Evolutionary conservation across 1,284 basidiomycete species (phyloP).

Genomic region (Sutorius eximius): DNA sequence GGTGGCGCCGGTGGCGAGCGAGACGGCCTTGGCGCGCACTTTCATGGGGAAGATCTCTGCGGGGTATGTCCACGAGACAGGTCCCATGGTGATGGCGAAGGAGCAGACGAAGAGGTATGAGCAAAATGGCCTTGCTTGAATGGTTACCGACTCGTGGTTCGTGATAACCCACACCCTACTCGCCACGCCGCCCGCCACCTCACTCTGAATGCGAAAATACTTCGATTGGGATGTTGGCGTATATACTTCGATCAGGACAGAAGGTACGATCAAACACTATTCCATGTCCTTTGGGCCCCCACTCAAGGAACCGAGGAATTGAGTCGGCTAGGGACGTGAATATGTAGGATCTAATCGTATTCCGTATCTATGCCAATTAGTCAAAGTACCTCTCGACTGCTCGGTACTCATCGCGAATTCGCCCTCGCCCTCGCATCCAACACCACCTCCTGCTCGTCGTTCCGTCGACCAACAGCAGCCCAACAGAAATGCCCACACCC

Average conservation of each 20-base stretch:
- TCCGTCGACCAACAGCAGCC: conserved; percentile 35
- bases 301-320: conserved; percentile 66
- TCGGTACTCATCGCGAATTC: not conserved
- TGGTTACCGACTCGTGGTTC: conserved; percentile 55
- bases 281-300: too few relatives aligned
- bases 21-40: conserved; percentile 72
- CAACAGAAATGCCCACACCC: conserved; percentile 69
- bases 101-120: conserved; percentile 75
- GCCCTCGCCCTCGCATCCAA: not conserved
- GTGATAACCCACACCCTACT: conserved; percentile 64
- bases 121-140: conserved; percentile 69
- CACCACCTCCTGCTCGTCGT: not conserved
- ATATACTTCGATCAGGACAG: too few relatives aligned
- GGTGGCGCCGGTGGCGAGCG: conserved; percentile 58
- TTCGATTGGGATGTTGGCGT: too few relatives aligned
- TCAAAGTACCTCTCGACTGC: not conserved
- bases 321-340: conserved; percentile 44
- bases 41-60: conserved; percentile 70
- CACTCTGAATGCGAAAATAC: too few relatives aligned
- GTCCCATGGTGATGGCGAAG: conserved; percentile 77
- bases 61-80: conserved; percentile 69
- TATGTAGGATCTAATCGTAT: not conserved
- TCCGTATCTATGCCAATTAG: not conserved
- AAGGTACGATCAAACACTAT: too few relatives aligned
- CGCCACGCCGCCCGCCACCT: too few relatives aligned